phyloP scores from a whole-genome alignment of 305 asterid species.

The Rubia balearica region DNA sequence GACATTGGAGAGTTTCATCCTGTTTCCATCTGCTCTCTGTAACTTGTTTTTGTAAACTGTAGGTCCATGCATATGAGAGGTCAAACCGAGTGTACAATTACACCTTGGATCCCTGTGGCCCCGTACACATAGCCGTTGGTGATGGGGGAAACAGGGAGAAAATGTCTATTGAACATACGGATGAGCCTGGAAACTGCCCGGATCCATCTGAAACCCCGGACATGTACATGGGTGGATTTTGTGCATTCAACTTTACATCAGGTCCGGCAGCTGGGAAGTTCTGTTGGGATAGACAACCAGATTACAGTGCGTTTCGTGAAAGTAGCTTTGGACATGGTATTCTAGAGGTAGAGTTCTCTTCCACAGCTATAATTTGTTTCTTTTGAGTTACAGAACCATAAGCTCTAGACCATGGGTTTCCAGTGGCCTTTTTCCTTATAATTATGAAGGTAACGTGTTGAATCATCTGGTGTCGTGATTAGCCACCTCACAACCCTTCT shows the following conservation, averaged over 20 bases:
- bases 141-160: conserved; percentile 97
- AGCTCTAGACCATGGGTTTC: too few relatives aligned
- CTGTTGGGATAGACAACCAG: conserved; percentile 92
- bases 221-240: conserved; percentile 73
- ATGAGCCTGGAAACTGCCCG: conserved; percentile 75
- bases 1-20: not conserved
- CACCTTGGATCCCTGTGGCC: conserved; percentile 82
- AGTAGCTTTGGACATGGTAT: conserved; percentile 91
- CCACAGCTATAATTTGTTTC: not conserved
- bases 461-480: not conserved
- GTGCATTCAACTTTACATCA: conserved; percentile 73
- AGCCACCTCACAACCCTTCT: not conserved
- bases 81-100: conserved; percentile 89
- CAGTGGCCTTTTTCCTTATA: not conserved
- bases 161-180: conserved; percentile 68
- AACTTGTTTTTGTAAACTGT: conserved; percentile 10
- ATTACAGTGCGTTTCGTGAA: conserved; percentile 82
- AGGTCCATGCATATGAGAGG: conserved; percentile 97
- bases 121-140: conserved; percentile 65
- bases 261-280: conserved; percentile 89
- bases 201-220: conserved; percentile 72
- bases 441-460: not conserved
- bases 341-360: conserved; percentile 49
- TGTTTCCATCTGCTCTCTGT: not conserved
- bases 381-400: not conserved